Base-by-base conservation (phyloP, 2,329 filamentous ascomycete genomes). In the Amauroascus verrucosus region DNA sequence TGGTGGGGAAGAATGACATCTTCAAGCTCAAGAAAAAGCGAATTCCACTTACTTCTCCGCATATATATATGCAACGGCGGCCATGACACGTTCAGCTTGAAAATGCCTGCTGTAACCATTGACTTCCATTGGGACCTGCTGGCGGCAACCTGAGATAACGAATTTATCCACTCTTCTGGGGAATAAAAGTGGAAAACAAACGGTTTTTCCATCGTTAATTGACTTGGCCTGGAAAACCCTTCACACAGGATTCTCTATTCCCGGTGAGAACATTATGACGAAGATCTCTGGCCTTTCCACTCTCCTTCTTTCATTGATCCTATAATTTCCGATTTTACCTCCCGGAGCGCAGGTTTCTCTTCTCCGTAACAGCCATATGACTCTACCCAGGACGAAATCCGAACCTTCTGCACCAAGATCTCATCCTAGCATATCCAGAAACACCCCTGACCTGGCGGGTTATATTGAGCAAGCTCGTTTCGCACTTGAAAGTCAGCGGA, bases 381-480 rank as follows among this genome's bases (percentile, higher is more conserved):
- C 26, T 24, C 35, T 32, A 13, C 20, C 35, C 45, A 35, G 44
- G 44, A 16, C 44, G 13, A 35, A 37, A 38, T 38, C 20, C 40
- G 46, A 45, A 37, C 28, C 26, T n/a, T 24, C 35, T 45, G 22
- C 46, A 13, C 40, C 41, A 24, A 24, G 6, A 16, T 45, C 46
- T 26, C 37, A 22, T 33, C 44, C 44, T 8, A 30, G 22, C 20
- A 4, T 13, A 33, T 14, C 35, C 1, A 16, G 18, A 14, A 41
- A 16, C 51, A 11, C 7, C 4, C 20, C 26, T 26, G 32, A 48
- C 26, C 26, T 53, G 11, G 18, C 44, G 9, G 46, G 43, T 13
- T 73, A 72, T 57, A 63, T 73, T 43, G 70, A 73, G 32, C 68
- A 74, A 54, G 70, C 69, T 30, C 66, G 65, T 48, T 63, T 65